Conservation (phyloP, 306 rosid genomes). For the Acacia acuminata region DNA sequence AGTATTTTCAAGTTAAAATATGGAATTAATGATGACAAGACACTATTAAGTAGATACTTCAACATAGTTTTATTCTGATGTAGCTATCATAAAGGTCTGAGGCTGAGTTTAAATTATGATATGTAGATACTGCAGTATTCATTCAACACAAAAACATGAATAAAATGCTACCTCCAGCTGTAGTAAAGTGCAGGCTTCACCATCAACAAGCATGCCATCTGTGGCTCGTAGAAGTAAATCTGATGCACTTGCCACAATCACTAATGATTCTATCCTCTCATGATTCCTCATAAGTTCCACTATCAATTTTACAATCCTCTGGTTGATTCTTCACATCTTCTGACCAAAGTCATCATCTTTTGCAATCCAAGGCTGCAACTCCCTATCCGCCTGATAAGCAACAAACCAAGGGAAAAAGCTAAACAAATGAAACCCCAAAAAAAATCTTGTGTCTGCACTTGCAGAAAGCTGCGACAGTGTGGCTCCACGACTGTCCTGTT, state of each 20-base stretch:
- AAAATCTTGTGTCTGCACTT: not conserved
- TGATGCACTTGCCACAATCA: constrained; percentile 88
- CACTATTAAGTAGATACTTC: not conserved
- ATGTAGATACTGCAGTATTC: not conserved
- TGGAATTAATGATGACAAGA: not conserved
- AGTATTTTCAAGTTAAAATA: not conserved
- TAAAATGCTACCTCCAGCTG: constrained; percentile 79
- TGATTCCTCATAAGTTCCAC: constrained; percentile 98
- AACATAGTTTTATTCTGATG: not conserved
- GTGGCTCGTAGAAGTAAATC: constrained; percentile 96
- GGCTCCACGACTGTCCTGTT: too few relatives aligned
- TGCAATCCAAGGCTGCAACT: constrained; percentile 97
- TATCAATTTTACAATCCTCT: constrained; percentile 82
- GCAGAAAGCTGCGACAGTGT: too few relatives aligned
- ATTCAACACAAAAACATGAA: not conserved
- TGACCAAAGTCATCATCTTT: constrained; percentile 95
- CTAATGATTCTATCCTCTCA: constrained; percentile 75
- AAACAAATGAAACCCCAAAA: constrained; percentile 24
- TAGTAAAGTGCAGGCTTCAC: constrained; percentile 97
- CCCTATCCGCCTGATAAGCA: constrained; percentile 82
- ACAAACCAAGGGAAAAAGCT: constrained; percentile 46
- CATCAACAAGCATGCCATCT: constrained; percentile 98
- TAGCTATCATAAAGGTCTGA: not conserved
- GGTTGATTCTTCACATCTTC: constrained; percentile 97
- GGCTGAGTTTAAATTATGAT: not conserved